Base-by-base conservation (phyloP, 2,329 filamentous ascomycete genomes). In the Atkinsonella texensis region DNA sequence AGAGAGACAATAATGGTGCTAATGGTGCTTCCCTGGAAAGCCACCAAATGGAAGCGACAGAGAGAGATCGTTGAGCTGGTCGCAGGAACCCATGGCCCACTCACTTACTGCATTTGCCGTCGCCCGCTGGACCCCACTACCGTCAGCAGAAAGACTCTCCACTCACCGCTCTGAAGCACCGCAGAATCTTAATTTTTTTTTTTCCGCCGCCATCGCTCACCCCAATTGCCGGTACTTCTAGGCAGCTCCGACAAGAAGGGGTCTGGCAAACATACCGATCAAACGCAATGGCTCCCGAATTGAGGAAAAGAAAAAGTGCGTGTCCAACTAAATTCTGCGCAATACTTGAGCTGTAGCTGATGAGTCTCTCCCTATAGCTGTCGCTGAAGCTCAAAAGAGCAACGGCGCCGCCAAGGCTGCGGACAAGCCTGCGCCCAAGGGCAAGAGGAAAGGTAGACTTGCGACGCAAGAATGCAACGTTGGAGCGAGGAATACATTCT, bases 231-330 rank as follows among this genome's bases (percentile, higher is more conserved):
- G 28, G 33, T 39, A 17, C 39, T 32, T 35, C 15, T 23, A 28
- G 31, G 20, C 33, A 28, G n/a, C n/a, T 8, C 9, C 13, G n/a
- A 20, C 23, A 50, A 15, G 17, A 35, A 38, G 17, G 38, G 41
- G 39, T 41, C 43, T 23, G 50, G 28, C 40, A 52, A 47, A 38
- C 41, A 60, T 33, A 46, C 4, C 31, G 23, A 38, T 9, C 41
- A 57, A 54, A 60, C 55, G 63, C 58, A 62, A 76, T 76, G 73
- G 70, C 72, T 38, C 70, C 70, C 56, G 69, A 72, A 64, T 62
- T 74, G 47, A 70, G 70, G 52, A 71, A 66, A 57, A 57, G 63
- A 62, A 66, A 67, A 56, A 52, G 66, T 68, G 55, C 52, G 63
- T 42, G 17, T 39, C 15, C 35, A 15, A 11, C 2, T 15, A 17